Base-by-base conservation (phyloP, 768 basidiomycete genomes). In the Lyophyllum decastes region DNA sequence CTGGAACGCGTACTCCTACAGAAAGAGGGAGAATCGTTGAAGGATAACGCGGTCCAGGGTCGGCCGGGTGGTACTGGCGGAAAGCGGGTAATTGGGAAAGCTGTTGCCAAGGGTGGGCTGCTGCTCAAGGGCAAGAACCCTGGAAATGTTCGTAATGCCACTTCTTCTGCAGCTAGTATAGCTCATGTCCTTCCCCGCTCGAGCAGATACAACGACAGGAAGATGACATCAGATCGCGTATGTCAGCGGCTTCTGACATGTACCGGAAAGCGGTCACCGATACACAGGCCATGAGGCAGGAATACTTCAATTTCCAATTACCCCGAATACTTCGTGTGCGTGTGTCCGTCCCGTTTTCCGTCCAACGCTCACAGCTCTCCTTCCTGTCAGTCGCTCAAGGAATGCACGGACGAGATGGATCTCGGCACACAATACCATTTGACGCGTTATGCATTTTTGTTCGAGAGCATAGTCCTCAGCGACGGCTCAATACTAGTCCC, bases 351-450 rank as follows among this genome's bases (percentile, higher is more conserved):
- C 35, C n/a, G 45, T 52, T 58, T 19, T 27, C 35, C 30, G 33
- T 26, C 22, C 24, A 33, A 10, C 25, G 17, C 38, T 24, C 53
- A 25, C 59, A 49, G 21, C 43, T 61, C 66, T 19, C 33, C 27
- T 26, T 14, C 33, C 11, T 38, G 30, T 30, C 47, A 94, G 93
- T 83, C 91, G 21, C 77, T 99, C 57, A 98, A 98, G 71, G 95
- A 98, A 70, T 93, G 93, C 65, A 85, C 92, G 24, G 96, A 98
- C 66, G 97, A 99, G 73, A 87, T 98, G 53, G 97, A 99, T 71
- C 79, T 97, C 44, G 97, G 95, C n/a, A 95, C 93, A 4, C 96
- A 98, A 73, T 99, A 98, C 72, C 96, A 98, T 72, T 78, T 98
- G 47, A 90, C 94, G 0, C 83, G 95, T 72, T 98, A 97, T 71